These are phyloP conservation scores for Oryza officinalis DNA, from an alignment of 176 grass and related monocot species.

Conservation along the genomic window DNA sequence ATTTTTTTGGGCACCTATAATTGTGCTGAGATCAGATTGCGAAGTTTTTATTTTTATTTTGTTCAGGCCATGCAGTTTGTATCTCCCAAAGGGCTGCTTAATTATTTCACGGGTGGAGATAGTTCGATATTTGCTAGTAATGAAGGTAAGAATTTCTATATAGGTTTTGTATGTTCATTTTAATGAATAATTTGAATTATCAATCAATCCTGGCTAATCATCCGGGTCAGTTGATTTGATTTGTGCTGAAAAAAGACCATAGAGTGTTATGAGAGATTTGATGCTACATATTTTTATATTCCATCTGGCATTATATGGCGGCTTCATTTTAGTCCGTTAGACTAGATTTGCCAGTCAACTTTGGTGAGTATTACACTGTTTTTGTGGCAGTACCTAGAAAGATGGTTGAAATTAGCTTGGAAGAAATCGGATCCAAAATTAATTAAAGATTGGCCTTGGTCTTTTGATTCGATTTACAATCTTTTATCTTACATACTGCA, in stretches of 20 bases:
- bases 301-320: constrained; percentile 1
- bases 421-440: constrained; percentile 26
- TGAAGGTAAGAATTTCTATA: constrained; percentile 49
- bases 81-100: constrained; percentile 90
- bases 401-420: constrained; percentile 18
- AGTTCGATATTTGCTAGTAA: constrained; percentile 59
- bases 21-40: background rate
- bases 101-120: constrained; percentile 61
- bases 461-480: constrained; percentile 13
- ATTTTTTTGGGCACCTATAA: background rate
- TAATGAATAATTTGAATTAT: constrained; percentile 11
- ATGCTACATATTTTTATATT: background rate
- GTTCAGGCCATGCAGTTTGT: constrained; percentile 86
- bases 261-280: constrained; percentile 6
- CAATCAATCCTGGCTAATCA: constrained; percentile 16
- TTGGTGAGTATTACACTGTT: background rate
- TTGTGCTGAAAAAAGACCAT: constrained; percentile 36
- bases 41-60: constrained; percentile 28
- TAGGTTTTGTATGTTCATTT: constrained; percentile 13
- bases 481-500: constrained; percentile 23
- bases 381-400: constrained; percentile 20
- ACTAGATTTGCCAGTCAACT: background rate
- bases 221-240: background rate
- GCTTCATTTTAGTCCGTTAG: constrained; percentile 7
- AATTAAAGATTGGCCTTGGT: constrained; percentile 6